These are phyloP conservation scores for Leishmania arabica DNA, from an alignment of 208 protist genomes.

Conservation along the genomic window DNA sequence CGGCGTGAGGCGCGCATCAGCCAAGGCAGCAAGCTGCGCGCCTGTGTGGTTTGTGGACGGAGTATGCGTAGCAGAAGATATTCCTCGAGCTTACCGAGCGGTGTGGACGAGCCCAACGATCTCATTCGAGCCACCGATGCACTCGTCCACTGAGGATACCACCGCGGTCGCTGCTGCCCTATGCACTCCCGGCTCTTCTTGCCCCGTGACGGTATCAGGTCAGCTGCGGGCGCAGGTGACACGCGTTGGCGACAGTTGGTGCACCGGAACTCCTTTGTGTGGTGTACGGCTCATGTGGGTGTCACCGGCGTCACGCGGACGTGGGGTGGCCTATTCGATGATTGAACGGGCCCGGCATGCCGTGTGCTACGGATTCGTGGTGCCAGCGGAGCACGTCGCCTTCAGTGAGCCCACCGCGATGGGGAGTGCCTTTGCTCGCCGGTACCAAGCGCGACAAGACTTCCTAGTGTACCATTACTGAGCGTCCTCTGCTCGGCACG, in stretches of 20 bases:
- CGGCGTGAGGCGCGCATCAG: background rate
- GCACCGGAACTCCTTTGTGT: conserved; percentile 45
- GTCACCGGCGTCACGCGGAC: conserved; percentile 22
- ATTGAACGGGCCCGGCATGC: conserved; percentile 36
- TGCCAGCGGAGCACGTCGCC: conserved; percentile 47
- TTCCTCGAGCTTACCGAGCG: conserved; percentile 8
- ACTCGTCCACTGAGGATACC: background rate
- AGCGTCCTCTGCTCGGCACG: background rate
- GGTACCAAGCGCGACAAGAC: conserved; percentile 45
- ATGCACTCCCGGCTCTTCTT: background rate
- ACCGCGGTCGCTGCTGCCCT: background rate
- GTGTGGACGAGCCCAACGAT: background rate
- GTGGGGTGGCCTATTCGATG: conserved; percentile 39
- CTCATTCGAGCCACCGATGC: background rate
- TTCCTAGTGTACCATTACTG: conserved; percentile 31
- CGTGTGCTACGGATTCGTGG: conserved; percentile 59
- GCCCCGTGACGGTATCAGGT: too few relatives aligned
- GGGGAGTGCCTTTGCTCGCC: conserved; percentile 47
- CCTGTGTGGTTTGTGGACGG: conserved; percentile 7
- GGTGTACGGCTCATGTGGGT: conserved; percentile 71
- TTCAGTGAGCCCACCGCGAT: conserved; percentile 65
- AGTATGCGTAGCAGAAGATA: conserved; percentile 11
- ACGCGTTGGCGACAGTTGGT: conserved; percentile 38
- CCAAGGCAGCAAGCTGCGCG: background rate
- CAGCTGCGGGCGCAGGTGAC: background rate